These are phyloP conservation scores for Artemisia argyi DNA, from an alignment of 129 eudicot species.

Conservation along the genomic window DNA sequence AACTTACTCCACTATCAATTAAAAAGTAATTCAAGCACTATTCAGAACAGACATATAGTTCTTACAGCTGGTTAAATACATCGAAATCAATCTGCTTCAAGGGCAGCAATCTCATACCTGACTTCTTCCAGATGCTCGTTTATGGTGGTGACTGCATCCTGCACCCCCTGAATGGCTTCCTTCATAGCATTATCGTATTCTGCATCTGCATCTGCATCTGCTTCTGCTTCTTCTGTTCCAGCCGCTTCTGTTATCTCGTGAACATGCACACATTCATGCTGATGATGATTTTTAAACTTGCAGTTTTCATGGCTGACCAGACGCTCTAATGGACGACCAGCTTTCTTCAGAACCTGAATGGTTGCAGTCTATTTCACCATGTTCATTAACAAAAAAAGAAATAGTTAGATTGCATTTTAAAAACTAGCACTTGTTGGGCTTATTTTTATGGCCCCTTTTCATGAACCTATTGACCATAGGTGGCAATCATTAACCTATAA, in stretches of 20 bases:
- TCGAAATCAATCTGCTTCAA: slow-evolving; percentile 47
- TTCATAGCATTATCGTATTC: slow-evolving; percentile 76
- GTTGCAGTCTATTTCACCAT: slow-evolving; percentile 64
- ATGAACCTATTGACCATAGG: no score
- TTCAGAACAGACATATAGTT: neutral
- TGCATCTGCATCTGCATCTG: slow-evolving; percentile 97
- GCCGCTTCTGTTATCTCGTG: slow-evolving; percentile 93
- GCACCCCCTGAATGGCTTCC: slow-evolving; percentile 88
- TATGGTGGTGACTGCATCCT: slow-evolving; percentile 76
- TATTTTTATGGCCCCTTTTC: no score
- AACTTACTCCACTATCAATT: no score
- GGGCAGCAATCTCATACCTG: slow-evolving; percentile 87
- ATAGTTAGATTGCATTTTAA: slow-evolving; percentile 8
- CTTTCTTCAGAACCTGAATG: slow-evolving; percentile 91
- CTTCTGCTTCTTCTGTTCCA: slow-evolving; percentile 98
- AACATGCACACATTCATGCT: slow-evolving; percentile 89
- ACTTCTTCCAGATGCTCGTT: slow-evolving; percentile 90
- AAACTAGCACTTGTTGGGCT: no score
- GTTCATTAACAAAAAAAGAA: neutral
- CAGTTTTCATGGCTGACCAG: slow-evolving; percentile 87
- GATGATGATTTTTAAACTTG: slow-evolving; percentile 42
- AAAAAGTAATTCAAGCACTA: neutral
- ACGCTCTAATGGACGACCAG: slow-evolving; percentile 94
- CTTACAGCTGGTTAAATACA: neutral
- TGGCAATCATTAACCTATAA: no score